phyloP scores from a whole-genome alignment of 2,329 filamentous ascomycete species.

The Trichophyton benhamiae region DNA sequence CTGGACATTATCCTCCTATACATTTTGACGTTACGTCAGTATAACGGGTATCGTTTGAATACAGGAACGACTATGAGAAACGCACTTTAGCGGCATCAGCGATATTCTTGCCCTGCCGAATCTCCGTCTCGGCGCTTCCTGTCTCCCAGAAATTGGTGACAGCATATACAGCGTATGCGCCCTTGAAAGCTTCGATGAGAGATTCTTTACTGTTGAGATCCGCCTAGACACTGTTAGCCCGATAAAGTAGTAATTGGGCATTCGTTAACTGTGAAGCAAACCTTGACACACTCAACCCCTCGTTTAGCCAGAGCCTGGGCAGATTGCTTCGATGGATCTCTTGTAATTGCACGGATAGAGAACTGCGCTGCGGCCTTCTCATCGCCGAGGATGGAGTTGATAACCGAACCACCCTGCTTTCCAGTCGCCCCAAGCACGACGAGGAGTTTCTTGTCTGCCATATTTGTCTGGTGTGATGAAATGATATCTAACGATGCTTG shows the following conservation, averaged over 20 bases:
- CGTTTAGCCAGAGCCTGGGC: slow-evolving; percentile 20
- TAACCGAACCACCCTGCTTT: slow-evolving; percentile 40
- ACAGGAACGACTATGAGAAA: slow-evolving; percentile 18
- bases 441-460: slow-evolving; percentile 18
- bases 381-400: slow-evolving; percentile 36
- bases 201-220: slow-evolving; percentile 31
- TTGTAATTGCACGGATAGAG: slow-evolving; percentile 40
- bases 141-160: slow-evolving; percentile 38
- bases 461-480: not conserved
- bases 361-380: slow-evolving; percentile 35
- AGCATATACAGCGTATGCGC: slow-evolving; percentile 35
- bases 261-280: slow-evolving; percentile 14
- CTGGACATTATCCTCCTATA: not conserved
- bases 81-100: slow-evolving; percentile 30
- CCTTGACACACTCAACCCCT: slow-evolving; percentile 27
- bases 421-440: slow-evolving; percentile 43
- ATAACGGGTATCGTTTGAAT: not conserved
- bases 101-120: slow-evolving; percentile 27
- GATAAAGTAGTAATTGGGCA: slow-evolving; percentile 19
- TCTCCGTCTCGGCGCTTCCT: slow-evolving; percentile 26
- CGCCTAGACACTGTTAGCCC: slow-evolving; percentile 22
- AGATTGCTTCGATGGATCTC: slow-evolving; percentile 28
- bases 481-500: not conserved
- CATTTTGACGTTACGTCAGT: not conserved
- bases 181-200: slow-evolving; percentile 25